Conservation (phyloP, 345 rosid genomes). For the Euphorbia lathyris region DNA sequence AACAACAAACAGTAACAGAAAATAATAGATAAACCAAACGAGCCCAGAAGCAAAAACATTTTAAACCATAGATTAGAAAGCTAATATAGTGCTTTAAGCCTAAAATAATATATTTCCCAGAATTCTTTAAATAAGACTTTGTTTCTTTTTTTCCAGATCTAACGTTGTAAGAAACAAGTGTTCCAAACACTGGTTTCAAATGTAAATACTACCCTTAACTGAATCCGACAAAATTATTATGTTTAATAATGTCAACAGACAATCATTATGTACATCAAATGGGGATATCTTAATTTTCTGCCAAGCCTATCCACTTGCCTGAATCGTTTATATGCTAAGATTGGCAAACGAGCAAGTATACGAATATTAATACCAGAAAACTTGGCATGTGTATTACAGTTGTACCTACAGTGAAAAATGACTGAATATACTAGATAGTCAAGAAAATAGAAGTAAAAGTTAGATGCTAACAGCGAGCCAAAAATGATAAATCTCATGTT, state of each 20-base stretch:
- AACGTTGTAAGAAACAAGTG: too few relatives aligned
- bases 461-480: not conserved
- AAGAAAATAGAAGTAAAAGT: not conserved
- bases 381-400: not conserved
- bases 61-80: too few relatives aligned
- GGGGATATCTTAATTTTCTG: not conserved
- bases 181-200: too few relatives aligned
- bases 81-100: too few relatives aligned
- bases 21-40: too few relatives aligned
- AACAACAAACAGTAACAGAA: too few relatives aligned
- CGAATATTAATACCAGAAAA: not conserved
- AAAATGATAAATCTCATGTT: slow-evolving; percentile 1
- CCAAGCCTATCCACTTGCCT: too few relatives aligned
- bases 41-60: too few relatives aligned
- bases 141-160: too few relatives aligned
- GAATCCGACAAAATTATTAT: not conserved
- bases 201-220: not conserved
- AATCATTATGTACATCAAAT: not conserved
- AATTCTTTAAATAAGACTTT: too few relatives aligned
- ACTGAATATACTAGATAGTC: not conserved
- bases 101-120: too few relatives aligned
- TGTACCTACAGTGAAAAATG: not conserved
- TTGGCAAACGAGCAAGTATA: not conserved
- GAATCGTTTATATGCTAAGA: not conserved
- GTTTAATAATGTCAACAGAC: not conserved